These are phyloP conservation scores for Chlamydomonas incerta DNA, from an alignment of 139 green algal species.

Conservation along the genomic window DNA sequence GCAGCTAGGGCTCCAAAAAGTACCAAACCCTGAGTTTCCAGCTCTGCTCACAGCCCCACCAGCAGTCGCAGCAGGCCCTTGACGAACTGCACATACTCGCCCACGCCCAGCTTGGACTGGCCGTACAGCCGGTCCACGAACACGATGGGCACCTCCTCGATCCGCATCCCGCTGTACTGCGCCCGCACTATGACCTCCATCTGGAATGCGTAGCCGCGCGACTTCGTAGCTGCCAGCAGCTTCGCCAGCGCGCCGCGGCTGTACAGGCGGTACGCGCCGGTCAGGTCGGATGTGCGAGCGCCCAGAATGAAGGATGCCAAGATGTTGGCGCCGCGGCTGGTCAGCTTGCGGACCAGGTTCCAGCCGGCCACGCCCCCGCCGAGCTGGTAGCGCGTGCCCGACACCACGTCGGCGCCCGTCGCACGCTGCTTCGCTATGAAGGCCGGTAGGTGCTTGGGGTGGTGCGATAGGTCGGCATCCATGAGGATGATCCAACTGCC, in stretches of 20 bases:
- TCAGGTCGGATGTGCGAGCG: conserved; percentile 81
- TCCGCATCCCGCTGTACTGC: conserved; percentile 54
- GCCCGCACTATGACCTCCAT: conserved; percentile 98
- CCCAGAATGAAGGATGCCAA: conserved; percentile 86
- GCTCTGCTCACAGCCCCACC: conserved; percentile 76
- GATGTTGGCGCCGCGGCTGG: conserved; percentile 91
- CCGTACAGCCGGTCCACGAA: conserved; percentile 99
- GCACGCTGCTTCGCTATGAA: conserved; percentile 66
- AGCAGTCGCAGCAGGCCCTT: conserved; percentile 89
- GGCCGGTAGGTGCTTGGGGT: conserved; percentile 68
- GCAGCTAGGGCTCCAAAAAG: neutral
- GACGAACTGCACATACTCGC: conserved; percentile 90
- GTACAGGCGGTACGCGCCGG: conserved; percentile 95
- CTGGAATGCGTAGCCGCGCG: conserved; percentile 90
- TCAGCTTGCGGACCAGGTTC: conserved; percentile 91
- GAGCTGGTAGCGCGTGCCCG: conserved; percentile 85
- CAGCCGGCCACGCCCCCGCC: conserved; percentile 93
- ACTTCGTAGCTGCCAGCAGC: conserved; percentile 61
- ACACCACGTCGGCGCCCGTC: conserved; percentile 86
- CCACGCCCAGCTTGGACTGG: conserved; percentile 90
- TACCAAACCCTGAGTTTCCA: too few species aligned
- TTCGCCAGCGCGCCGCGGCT: conserved; percentile 55
- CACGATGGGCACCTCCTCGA: conserved; percentile 96
- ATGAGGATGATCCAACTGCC: conserved; percentile 94
- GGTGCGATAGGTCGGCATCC: conserved; percentile 97